phyloP scores from a whole-genome alignment of 2,329 filamentous ascomycete genomes.

The Pseudodiploospora longispora region DNA sequence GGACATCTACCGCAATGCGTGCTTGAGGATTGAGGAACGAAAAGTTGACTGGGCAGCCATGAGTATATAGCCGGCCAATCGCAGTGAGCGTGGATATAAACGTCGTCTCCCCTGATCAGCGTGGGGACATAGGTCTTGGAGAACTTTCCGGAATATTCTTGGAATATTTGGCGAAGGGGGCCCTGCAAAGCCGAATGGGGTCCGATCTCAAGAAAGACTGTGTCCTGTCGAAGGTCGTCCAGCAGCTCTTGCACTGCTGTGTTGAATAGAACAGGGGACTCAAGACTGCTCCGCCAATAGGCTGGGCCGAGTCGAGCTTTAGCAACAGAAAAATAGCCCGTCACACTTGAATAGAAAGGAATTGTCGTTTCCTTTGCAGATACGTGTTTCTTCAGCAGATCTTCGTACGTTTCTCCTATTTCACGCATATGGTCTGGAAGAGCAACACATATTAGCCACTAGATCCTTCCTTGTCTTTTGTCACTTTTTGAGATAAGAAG shows the following conservation, averaged over 20 bases:
- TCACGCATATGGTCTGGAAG: conserved; percentile 10
- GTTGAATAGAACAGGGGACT: neutral
- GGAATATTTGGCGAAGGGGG: conserved; percentile 16
- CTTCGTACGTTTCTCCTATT: conserved; percentile 3
- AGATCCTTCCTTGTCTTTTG: too few relatives aligned
- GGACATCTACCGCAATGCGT: conserved; percentile 26
- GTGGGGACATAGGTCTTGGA: conserved; percentile 4
- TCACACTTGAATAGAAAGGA: neutral
- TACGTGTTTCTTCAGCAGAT: neutral
- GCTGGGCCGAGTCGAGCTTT: neutral
- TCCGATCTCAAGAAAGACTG: conserved; percentile 18
- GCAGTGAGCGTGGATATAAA: conserved; percentile 5
- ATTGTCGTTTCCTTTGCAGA: neutral
- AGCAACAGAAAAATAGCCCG: neutral
- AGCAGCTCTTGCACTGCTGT: neutral
- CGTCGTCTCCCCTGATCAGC: conserved; percentile 7
- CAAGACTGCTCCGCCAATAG: neutral
- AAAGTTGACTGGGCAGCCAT: conserved; percentile 8
- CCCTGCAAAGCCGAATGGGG: conserved; percentile 19
- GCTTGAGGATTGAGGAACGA: neutral
- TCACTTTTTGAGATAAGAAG: too few relatives aligned
- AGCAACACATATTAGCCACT: conserved; percentile 30
- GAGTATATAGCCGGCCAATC: conserved; percentile 10
- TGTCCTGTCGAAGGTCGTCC: neutral
- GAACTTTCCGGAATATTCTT: neutral